A percentile compares a stretch with the other conserved stretches of the same genome.
Conservation (phyloP, 495 filamentous ascomycete genomes). For the Penicillium waksmanii region DNA sequence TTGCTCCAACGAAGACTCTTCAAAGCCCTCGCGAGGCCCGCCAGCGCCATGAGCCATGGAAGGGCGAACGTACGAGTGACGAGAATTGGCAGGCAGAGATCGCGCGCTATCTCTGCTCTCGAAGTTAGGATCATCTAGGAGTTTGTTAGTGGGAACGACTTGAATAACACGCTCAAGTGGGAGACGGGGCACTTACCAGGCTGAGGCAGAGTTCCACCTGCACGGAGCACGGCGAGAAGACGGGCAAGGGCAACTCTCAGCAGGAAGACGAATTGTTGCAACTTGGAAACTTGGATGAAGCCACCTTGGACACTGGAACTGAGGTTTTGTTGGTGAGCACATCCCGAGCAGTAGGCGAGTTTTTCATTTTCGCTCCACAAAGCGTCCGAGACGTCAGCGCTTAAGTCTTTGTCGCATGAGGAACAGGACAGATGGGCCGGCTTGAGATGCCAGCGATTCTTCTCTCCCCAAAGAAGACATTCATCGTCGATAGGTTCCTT, state of each 20-base stretch:
- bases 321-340: constrained; percentile 55
- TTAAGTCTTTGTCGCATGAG: constrained; percentile 74
- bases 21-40: constrained; percentile 55
- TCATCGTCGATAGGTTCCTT: constrained; percentile 91
- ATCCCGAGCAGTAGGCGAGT: constrained; percentile 69
- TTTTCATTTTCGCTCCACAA: constrained; percentile 66
- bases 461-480: constrained; percentile 71
- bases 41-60: constrained; percentile 72
- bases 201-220: constrained; percentile 75
- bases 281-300: constrained; percentile 71
- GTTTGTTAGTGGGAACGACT: constrained; percentile 13
- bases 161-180: constrained; percentile 1
- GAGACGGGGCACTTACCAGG: constrained; percentile 53
- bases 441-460: constrained; percentile 77
- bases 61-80: constrained; percentile 68
- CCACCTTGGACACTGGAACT: constrained; percentile 52
- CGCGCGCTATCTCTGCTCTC: constrained; percentile 66
- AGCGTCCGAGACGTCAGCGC: constrained; percentile 62
- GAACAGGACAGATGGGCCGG: constrained; percentile 72
- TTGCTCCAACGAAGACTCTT: constrained; percentile 86
- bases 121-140: constrained; percentile 71
- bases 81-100: constrained; percentile 42
- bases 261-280: constrained; percentile 93
- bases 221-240: constrained; percentile 82
- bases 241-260: constrained; percentile 89